Evolutionary conservation across 23 red algal species (phyloP).

Genomic region (Gracilaria gracilis): DNA sequence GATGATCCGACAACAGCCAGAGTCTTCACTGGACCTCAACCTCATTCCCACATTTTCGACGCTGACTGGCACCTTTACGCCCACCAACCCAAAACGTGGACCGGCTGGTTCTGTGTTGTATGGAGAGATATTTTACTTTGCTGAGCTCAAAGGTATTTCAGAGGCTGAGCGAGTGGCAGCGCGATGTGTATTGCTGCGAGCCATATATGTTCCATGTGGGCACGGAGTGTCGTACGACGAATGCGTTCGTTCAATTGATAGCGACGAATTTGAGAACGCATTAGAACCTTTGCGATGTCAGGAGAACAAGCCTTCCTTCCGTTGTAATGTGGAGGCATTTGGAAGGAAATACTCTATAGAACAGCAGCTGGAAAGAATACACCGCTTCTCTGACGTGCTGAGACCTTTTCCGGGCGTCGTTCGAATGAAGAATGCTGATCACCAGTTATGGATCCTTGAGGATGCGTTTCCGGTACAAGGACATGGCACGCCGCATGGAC

Average conservation of each 20-base stretch:
- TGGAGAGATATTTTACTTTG: slow-evolving; percentile 83
- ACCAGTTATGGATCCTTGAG: slow-evolving; percentile 82
- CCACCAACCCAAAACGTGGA: slow-evolving; percentile 3
- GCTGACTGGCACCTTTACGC: slow-evolving; percentile 26
- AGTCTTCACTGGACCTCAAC: slow-evolving; percentile 9
- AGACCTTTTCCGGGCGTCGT: slow-evolving; percentile 72
- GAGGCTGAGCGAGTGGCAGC: slow-evolving; percentile 65
- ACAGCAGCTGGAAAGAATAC: slow-evolving; percentile 72
- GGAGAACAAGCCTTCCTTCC: slow-evolving; percentile 61
- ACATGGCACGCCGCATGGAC: slow-evolving; percentile 13
- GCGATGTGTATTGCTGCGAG: slow-evolving; percentile 81
- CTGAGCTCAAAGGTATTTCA: slow-evolving; percentile 31
- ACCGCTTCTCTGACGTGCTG: slow-evolving; percentile 68
- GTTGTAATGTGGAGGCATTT: slow-evolving; percentile 76
- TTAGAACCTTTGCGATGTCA: slow-evolving; percentile 30
- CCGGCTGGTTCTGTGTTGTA: slow-evolving; percentile 70
- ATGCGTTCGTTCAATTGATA: slow-evolving; percentile 53
- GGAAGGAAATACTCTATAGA: slow-evolving; percentile 62
- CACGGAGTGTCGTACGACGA: slow-evolving; percentile 56
- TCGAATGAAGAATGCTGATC: slow-evolving; percentile 65
- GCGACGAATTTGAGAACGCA: background rate
- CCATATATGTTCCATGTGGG: slow-evolving; percentile 62
- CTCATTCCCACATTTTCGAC: slow-evolving; percentile 25
- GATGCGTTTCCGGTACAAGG: slow-evolving; percentile 67
- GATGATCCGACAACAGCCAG: slow-evolving; percentile 31